Evolutionary conservation across 2,329 filamentous ascomycete genomes (phyloP).

Genomic region (Colletotrichum sp.): DNA sequence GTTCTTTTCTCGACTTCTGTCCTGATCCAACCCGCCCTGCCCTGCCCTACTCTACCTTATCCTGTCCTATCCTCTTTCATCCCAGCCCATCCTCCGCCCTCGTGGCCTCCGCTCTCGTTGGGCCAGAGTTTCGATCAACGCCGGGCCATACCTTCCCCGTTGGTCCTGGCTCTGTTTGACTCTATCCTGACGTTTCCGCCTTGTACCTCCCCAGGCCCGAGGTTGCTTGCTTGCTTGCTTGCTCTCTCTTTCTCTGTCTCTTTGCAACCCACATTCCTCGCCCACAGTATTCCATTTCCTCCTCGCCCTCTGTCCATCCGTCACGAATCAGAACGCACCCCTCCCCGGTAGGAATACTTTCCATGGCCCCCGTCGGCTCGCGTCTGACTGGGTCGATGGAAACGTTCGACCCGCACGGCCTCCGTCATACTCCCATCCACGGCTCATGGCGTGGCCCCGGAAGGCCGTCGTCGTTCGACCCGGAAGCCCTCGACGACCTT

Average conservation of each 20-base stretch:
- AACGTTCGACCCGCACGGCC: conserved; percentile 8
- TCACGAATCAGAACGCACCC: conserved; percentile 9
- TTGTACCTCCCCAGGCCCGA: not conserved
- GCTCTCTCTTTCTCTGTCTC: not conserved
- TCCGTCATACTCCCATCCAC: conserved; percentile 14
- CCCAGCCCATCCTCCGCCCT: not conserved
- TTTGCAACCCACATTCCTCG: not conserved
- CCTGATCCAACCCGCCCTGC: not conserved
- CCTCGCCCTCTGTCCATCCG: not conserved
- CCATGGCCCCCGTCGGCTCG: not conserved
- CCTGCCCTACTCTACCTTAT: not conserved
- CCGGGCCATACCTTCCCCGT: not conserved
- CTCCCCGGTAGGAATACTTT: not conserved
- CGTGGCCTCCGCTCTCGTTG: not conserved
- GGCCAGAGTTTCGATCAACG: conserved; percentile 6
- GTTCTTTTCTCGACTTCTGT: not conserved
- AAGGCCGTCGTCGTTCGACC: conserved; percentile 7
- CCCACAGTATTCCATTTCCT: not conserved
- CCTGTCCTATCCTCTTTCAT: not conserved
- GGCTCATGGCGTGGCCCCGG: conserved; percentile 1
- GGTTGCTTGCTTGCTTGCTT: not conserved
- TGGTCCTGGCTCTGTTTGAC: not conserved
- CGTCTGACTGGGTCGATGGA: conserved; percentile 6
- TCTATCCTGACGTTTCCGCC: conserved; percentile 6
- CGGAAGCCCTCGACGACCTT: conserved; percentile 1